These are phyloP conservation scores for Brettanomyces sp. DNA, from an alignment of 805 yeast genomes.

Conservation along the genomic window DNA sequence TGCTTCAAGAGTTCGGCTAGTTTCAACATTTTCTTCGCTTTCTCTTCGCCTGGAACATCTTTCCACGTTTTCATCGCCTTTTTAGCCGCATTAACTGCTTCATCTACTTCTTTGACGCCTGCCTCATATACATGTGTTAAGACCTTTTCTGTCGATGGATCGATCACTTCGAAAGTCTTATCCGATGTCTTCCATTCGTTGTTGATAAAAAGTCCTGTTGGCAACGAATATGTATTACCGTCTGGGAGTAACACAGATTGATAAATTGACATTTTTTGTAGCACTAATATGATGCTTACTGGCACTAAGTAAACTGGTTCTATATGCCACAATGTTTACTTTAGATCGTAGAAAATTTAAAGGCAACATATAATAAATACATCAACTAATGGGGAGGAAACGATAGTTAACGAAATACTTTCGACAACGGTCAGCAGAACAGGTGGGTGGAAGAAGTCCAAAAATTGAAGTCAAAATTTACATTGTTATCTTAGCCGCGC, in stretches of 20 bases:
- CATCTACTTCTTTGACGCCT: conserved; percentile 35
- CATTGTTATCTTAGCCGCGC: too few species aligned
- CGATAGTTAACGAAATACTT: too few species aligned
- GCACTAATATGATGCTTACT: too few species aligned
- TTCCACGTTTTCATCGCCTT: conserved; percentile 39
- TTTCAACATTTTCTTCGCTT: conserved; percentile 32
- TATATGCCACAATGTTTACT: too few species aligned
- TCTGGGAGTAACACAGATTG: conserved; percentile 27
- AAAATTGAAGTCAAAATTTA: too few species aligned
- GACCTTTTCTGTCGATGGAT: conserved; percentile 42
- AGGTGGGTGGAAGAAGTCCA: too few species aligned
- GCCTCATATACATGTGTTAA: conserved; percentile 41
- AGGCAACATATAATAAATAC: too few species aligned
- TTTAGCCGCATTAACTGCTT: conserved; percentile 42
- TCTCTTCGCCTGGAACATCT: conserved; percentile 31
- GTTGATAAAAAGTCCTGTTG: conserved; percentile 54
- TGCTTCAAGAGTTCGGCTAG: conserved; percentile 44
- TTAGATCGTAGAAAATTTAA: too few species aligned
- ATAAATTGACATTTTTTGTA: neutral
- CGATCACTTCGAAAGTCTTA: conserved; percentile 31
- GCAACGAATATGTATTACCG: conserved; percentile 42
- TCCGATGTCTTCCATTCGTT: conserved; percentile 39
- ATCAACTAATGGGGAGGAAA: too few species aligned
- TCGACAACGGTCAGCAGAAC: too few species aligned
- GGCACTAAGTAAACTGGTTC: too few species aligned